Conservation (phyloP, 495 filamentous ascomycete species). For the Daldinia caldariorum region DNA sequence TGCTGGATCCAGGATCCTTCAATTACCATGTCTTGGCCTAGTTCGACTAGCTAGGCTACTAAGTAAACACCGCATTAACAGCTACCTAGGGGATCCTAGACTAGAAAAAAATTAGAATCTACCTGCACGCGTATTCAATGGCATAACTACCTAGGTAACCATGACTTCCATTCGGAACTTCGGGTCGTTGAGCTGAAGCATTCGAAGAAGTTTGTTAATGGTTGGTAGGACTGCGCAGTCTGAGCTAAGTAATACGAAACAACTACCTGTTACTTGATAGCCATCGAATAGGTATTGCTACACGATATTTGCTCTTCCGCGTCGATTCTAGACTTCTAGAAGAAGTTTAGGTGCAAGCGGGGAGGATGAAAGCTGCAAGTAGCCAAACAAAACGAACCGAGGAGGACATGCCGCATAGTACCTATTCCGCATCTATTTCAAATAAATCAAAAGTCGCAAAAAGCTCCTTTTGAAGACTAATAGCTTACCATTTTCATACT, state of each 20-base stretch:
- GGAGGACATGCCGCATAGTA: constrained; percentile 1
- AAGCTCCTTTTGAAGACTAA: neutral
- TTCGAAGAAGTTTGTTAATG: constrained; percentile 8
- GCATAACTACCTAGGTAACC: too few relatives aligned
- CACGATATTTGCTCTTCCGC: constrained; percentile 15
- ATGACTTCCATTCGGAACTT: constrained; percentile 29
- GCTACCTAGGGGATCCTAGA: constrained; percentile 23
- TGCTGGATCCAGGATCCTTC: constrained; percentile 41
- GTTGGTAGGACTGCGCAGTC: neutral
- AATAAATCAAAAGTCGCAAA: neutral
- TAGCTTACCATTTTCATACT: neutral
- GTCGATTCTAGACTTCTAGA: constrained; percentile 34
- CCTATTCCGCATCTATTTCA: neutral
- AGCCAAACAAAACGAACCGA: constrained; percentile 18
- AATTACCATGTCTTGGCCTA: constrained; percentile 40
- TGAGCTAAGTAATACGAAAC: neutral
- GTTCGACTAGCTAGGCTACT: constrained; percentile 17
- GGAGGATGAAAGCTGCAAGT: constrained; percentile 15
- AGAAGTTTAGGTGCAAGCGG: constrained; percentile 26
- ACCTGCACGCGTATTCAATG: too few relatives aligned
- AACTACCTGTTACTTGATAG: constrained; percentile 1
- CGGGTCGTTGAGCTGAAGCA: constrained; percentile 24
- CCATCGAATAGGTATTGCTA: constrained; percentile 7
- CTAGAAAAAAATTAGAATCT: constrained; percentile 7
- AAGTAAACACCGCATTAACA: constrained; percentile 24